Conservation (phyloP, 2,329 filamentous ascomycete species). For the Ceratocystis lukuohia region DNA sequence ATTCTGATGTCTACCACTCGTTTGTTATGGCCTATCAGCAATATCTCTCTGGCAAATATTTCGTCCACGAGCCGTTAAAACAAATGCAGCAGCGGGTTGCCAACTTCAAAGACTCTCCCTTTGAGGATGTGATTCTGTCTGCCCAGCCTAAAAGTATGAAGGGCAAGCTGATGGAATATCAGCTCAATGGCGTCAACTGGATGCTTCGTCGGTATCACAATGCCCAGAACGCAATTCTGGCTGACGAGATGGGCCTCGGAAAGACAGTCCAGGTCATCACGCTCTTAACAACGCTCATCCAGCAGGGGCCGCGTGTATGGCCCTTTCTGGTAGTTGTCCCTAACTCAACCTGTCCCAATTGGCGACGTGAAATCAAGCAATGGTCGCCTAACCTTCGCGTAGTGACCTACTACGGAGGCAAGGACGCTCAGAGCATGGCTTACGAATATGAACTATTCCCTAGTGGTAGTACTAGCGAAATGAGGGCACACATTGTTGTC, state of each 20-base stretch:
- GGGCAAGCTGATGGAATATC: constrained; percentile 83
- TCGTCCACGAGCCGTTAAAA: constrained; percentile 41
- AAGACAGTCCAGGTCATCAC: constrained; percentile 92
- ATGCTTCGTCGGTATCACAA: constrained; percentile 79
- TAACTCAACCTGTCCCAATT: constrained; percentile 93
- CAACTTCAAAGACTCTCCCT: constrained; percentile 51
- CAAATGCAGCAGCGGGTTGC: constrained; percentile 55
- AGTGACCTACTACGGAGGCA: constrained; percentile 82
- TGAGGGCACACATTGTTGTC: constrained; percentile 82
- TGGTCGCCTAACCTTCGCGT: constrained; percentile 80
- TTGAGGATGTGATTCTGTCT: constrained; percentile 46
- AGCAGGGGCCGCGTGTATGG: constrained; percentile 58
- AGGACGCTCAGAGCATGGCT: constrained; percentile 59
- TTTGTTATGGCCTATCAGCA: constrained; percentile 77
- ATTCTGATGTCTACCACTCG: constrained; percentile 55
- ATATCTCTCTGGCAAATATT: constrained; percentile 66
- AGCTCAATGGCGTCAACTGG: constrained; percentile 89
- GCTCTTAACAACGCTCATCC: constrained; percentile 60
- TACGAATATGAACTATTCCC: constrained; percentile 80
- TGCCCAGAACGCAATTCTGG: constrained; percentile 74
- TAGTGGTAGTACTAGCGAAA: constrained; percentile 40
- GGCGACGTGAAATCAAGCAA: constrained; percentile 87
- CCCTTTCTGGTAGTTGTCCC: constrained; percentile 89
- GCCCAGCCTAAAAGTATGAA: constrained; percentile 60
- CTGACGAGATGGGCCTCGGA: constrained; percentile 95